Evolutionary conservation across 257 asterid genomes (phyloP), one percentile per base, ranked within the genome.

Genomic region (Solanum ossicruentum): DNA sequence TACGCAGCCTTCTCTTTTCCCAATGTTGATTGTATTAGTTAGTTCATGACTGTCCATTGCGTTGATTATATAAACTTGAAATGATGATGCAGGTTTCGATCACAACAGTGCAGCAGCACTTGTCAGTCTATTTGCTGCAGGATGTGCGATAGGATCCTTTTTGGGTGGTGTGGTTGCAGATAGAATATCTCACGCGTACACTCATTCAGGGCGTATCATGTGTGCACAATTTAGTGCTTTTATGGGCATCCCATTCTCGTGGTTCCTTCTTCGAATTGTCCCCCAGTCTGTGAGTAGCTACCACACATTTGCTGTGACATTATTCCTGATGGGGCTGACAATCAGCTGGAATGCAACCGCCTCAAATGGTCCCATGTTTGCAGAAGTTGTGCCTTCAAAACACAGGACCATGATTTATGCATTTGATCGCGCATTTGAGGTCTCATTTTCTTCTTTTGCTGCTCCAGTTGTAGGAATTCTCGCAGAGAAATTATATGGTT

Each of bases 391-490:
- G 88, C 98, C 99, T 17, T 73, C 98, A 84, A 95, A 87, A 80
- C 96, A 96, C 71, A 96, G 98, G 12, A 96, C 99, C 65, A 96
- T 96, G 99, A 93, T 95, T 8, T 96, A 95, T 43, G 99, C 99
- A 15, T 95, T 95, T 72, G 99, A 96, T 72, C 98, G 98, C 2
- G 98, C 98, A 0, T 95, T 95, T 47, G 99, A 96, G 81, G 97
- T 91, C 8, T 93, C 99, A 0, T 96, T 96, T 80, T 93, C 99
- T 12, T 96, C 99, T 0, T 95, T 95, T 63, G 99, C 98, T 1
- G 99, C 99, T 23, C 99, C 98, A 0, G 56, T 92, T 20, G 99
- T 96, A n/a, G 99, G 98, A 43, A 93, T 96, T 86, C 97, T 96
- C 4, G 86, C 98, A 0, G 98, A 96, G 85, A 94, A 87, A 93